These are phyloP conservation scores for Kockovaella imperatae DNA, from an alignment of 768 basidiomycete genomes.

Conservation along the genomic window DNA sequence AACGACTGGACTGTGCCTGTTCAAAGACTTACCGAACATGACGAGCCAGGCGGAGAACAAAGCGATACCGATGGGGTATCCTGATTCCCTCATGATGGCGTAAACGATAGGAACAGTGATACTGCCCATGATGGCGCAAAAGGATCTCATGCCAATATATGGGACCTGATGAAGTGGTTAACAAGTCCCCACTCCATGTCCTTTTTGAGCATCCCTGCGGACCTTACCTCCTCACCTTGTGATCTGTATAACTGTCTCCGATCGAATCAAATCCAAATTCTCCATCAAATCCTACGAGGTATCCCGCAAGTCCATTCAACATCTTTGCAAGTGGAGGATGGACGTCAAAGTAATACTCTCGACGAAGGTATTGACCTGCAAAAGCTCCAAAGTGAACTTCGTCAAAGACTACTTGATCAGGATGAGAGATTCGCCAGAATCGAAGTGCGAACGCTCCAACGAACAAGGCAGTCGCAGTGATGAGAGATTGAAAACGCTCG, in stretches of 20 bases:
- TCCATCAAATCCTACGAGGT: slow-evolving; percentile 94
- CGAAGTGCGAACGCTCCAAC: slow-evolving; percentile 71
- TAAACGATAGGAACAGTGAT: slow-evolving; percentile 86
- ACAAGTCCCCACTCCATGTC: background rate
- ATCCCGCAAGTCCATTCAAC: slow-evolving; percentile 84
- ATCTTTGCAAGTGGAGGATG: slow-evolving; percentile 97
- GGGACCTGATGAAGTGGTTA: slow-evolving; percentile 51
- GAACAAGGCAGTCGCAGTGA: slow-evolving; percentile 46
- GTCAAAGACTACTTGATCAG: slow-evolving; percentile 93
- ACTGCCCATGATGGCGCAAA: slow-evolving; percentile 85
- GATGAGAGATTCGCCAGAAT: slow-evolving; percentile 90
- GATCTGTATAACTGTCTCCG: slow-evolving; percentile 79
- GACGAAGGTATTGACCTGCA: slow-evolving; percentile 80
- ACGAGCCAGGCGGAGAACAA: slow-evolving; percentile 80
- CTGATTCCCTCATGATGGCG: slow-evolving; percentile 95
- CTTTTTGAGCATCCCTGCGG: background rate
- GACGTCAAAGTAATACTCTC: slow-evolving; percentile 98
- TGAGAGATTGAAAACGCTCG: slow-evolving; percentile 20
- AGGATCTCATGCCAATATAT: slow-evolving; percentile 83
- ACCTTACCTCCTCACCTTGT: slow-evolving; percentile 50
- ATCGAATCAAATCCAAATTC: slow-evolving; percentile 90
- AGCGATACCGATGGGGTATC: slow-evolving; percentile 83
- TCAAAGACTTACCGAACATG: slow-evolving; percentile 61
- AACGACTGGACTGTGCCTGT: background rate
- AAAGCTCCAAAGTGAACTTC: slow-evolving; percentile 99